These are phyloP conservation scores for Nepenthes mirabilis DNA, from an alignment of 148 eudicot species.

Conservation along the genomic window DNA sequence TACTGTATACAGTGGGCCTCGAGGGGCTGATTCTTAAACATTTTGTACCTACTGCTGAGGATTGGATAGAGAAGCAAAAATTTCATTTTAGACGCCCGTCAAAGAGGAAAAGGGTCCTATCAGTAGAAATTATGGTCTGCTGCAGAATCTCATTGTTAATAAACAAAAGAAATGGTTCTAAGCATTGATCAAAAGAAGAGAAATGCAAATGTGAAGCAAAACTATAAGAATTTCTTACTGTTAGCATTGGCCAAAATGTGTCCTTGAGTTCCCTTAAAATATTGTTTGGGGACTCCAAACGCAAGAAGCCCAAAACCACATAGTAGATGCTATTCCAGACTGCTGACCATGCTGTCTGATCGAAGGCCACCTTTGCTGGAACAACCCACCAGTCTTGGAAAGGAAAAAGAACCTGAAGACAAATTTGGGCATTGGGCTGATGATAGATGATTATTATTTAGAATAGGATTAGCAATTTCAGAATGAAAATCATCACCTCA, in stretches of 20 bases:
- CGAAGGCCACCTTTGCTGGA: conserved; percentile 55
- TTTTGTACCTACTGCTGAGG: no score
- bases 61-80: no score
- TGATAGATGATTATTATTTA: neutral
- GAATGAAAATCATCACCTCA: conserved; percentile 31
- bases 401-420: conserved; percentile 46
- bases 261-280: conserved; percentile 37
- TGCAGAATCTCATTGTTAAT: no score
- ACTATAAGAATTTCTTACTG: conserved; percentile 23
- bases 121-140: no score
- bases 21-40: no score
- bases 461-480: neutral
- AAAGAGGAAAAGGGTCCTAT: no score
- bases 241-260: conserved; percentile 62
- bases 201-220: neutral
- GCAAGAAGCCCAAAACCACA: conserved; percentile 33
- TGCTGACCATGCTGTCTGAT: conserved; percentile 66
- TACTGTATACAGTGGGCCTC: no score
- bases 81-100: no score
- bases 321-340: conserved; percentile 68
- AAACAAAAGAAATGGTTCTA: neutral
- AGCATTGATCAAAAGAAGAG: neutral
- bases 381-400: conserved; percentile 71
- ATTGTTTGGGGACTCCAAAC: conserved; percentile 46
- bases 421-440: neutral